phyloP scores from a whole-genome alignment of 148 eudicot genomes.

The Spergularia marina region DNA sequence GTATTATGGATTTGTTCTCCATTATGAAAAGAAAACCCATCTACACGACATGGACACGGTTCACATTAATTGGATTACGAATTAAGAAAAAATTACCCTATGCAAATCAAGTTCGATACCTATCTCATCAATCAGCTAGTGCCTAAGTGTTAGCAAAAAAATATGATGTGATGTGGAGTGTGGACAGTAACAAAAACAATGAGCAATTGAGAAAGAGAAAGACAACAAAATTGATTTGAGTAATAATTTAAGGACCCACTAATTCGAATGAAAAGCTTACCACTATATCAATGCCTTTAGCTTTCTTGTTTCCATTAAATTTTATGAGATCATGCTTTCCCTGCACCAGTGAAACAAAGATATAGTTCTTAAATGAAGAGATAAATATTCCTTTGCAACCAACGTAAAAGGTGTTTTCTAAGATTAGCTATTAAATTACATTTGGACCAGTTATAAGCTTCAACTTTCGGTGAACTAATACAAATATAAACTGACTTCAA shows the following conservation, averaged over 20 bases:
- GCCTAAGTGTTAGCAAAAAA: constrained; percentile 7
- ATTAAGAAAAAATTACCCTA: not conserved
- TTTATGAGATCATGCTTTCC: constrained; percentile 9
- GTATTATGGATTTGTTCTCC: constrained; percentile 8
- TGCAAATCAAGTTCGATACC: not conserved
- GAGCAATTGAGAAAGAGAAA: not conserved
- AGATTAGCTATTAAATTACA: constrained; percentile 12
- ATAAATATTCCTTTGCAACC: constrained; percentile 8
- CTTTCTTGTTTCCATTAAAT: constrained; percentile 17
- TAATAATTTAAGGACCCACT: constrained; percentile 10
- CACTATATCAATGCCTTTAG: constrained; percentile 3
- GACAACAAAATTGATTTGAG: not conserved
- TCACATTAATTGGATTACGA: constrained; percentile 7
- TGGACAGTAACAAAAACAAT: constrained; percentile 5
- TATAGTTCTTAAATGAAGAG: constrained; percentile 10
- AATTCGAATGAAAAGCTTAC: constrained; percentile 5
- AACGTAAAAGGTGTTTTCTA: constrained; percentile 6
- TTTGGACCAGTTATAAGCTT: constrained; percentile 17
- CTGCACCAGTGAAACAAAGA: constrained; percentile 19
- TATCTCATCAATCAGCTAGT: constrained; percentile 14
- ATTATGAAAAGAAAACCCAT: not conserved
- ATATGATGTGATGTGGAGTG: constrained; percentile 1
- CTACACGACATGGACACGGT: constrained; percentile 4
- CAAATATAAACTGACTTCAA: not conserved
- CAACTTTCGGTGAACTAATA: constrained; percentile 15